Conservation (phyloP, 352 stramenopile genomes). For the Globisporangium camurandrum region DNA sequence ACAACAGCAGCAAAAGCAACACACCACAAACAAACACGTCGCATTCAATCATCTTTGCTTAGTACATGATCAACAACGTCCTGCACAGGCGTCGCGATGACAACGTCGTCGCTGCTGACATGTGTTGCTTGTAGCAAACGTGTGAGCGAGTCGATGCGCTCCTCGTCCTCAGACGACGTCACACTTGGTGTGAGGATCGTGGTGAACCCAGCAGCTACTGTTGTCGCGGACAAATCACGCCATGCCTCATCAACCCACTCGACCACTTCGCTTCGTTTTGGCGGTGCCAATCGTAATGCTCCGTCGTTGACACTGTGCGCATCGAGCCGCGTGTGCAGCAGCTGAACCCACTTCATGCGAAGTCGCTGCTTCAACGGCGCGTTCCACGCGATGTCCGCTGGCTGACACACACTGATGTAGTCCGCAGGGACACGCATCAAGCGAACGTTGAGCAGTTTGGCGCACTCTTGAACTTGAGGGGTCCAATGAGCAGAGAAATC, state of each 20-base stretch:
- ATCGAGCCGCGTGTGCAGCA: slow-evolving; percentile 5
- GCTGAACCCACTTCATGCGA: background rate
- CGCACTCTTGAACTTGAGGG: background rate
- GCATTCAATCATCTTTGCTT: background rate
- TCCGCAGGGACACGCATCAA: slow-evolving; percentile 2
- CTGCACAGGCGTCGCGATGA: background rate
- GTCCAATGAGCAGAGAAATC: slow-evolving; percentile 8
- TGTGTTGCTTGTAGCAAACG: background rate
- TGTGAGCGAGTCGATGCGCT: background rate
- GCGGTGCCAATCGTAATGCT: background rate
- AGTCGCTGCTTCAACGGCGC: slow-evolving; percentile 2
- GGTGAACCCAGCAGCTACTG: background rate
- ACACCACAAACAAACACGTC: background rate
- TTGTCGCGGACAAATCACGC: background rate
- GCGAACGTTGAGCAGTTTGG: background rate
- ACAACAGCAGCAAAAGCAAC: background rate
- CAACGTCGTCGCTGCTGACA: background rate
- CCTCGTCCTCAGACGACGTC: background rate
- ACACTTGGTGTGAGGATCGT: background rate
- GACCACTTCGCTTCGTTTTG: background rate
- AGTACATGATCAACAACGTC: background rate
- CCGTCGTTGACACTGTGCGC: background rate
- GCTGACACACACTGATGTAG: slow-evolving; percentile 8
- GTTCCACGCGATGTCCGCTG: slow-evolving; percentile 8
- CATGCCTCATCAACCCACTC: background rate